phyloP scores from a whole-genome alignment of 2,329 filamentous ascomycete species.

The Allantophomopsis lycopodina region DNA sequence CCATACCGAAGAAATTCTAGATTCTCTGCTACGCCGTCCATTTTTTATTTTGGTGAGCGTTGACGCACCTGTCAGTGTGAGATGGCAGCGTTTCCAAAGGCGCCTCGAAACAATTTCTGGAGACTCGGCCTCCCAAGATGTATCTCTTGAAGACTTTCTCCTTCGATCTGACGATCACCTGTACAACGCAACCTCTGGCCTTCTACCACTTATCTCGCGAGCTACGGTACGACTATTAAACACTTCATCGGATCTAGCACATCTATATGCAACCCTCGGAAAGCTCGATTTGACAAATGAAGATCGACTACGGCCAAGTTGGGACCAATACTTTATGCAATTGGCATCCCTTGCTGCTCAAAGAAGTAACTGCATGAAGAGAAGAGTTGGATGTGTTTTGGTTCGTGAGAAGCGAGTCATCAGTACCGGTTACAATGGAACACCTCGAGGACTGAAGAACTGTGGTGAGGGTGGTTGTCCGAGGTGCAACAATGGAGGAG shows the following conservation, averaged over 20 bases:
- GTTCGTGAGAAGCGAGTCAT: conserved; percentile 79
- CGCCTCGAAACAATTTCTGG: conserved; percentile 20
- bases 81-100: conserved; percentile 66
- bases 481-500: conserved; percentile 67
- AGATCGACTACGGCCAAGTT: conserved; percentile 71
- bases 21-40: conserved; percentile 64
- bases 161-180: conserved; percentile 56
- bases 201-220: conserved; percentile 65
- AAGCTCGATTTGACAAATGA: conserved; percentile 66
- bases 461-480: conserved; percentile 86
- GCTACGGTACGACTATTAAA: conserved; percentile 82
- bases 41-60: conserved; percentile 91
- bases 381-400: conserved; percentile 86
- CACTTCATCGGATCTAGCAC: conserved; percentile 55
- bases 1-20: conserved; percentile 56
- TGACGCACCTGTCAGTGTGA: conserved; percentile 73
- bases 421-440: conserved; percentile 94
- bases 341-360: conserved; percentile 85
- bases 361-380: conserved; percentile 95
- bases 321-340: conserved; percentile 98
- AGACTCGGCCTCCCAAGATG: conserved; percentile 10
- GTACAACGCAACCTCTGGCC: conserved; percentile 50
- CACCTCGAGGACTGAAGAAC: conserved; percentile 77
- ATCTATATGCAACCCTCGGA: conserved; percentile 59
- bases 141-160: conserved; percentile 40